Conservation (phyloP, 2,329 filamentous ascomycete genomes). For the Aspergillus luchuensis region DNA sequence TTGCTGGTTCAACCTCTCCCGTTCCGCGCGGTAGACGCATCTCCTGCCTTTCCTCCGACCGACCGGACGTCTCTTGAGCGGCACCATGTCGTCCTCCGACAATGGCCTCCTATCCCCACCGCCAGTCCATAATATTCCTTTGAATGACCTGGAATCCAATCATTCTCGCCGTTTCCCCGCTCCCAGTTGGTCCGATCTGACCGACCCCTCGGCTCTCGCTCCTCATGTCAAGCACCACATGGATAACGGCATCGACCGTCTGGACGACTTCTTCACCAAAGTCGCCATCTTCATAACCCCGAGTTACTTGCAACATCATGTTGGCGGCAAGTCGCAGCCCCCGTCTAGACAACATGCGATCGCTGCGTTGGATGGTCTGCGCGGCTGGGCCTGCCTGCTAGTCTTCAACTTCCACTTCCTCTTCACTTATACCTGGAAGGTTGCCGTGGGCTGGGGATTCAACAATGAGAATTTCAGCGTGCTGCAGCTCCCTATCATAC, state of each 20-base stretch:
- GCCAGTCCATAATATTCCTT: conserved; percentile 30
- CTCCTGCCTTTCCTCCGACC: too few species aligned
- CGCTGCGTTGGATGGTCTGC: conserved; percentile 45
- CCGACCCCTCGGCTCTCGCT: conserved; percentile 16
- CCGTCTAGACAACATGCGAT: conserved; percentile 39
- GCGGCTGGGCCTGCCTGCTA: conserved; percentile 48
- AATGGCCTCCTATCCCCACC: conserved; percentile 23
- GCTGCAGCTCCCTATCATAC: conserved; percentile 46
- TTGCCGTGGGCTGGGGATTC: conserved; percentile 44
- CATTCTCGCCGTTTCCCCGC: conserved; percentile 11
- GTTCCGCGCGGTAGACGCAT: too few species aligned
- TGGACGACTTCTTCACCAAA: conserved; percentile 26
- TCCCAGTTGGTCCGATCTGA: conserved; percentile 21
- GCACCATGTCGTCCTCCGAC: conserved; percentile 19
- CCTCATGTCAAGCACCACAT: conserved; percentile 22
- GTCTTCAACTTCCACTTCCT: conserved; percentile 52
- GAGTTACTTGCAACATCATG: conserved; percentile 39
- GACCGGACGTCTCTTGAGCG: too few species aligned
- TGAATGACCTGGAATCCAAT: conserved; percentile 33
- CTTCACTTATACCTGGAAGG: conserved; percentile 48
- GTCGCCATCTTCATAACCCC: conserved; percentile 37
- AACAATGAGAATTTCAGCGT: conserved; percentile 43
- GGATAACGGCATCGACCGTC: conserved; percentile 29
- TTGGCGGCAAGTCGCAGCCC: conserved; percentile 32
- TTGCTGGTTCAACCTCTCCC: too few species aligned